Evolutionary conservation across 2,329 filamentous ascomycete genomes (phyloP), one percentile per base, ranked within the genome.

Genomic region (Fusarium redolens): DNA sequence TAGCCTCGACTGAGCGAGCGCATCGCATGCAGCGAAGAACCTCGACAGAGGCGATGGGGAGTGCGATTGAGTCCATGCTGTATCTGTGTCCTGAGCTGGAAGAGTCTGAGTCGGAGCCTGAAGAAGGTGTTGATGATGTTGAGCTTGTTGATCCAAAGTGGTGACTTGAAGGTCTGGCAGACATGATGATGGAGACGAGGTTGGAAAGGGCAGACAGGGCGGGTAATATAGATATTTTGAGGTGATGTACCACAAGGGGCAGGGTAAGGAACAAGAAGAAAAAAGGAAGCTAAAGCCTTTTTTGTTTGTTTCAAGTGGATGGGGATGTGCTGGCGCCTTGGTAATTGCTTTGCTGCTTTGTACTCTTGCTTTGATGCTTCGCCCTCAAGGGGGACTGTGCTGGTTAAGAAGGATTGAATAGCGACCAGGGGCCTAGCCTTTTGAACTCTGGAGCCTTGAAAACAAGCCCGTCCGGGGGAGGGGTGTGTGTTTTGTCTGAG

Each of bases 21-120:
- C 89, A 91, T 65, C 90, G 87, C 78, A 91, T 87, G 83, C 90
- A 92, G 75, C 90, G 89, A 73, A 92, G 83, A 37, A 89, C 84
- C 82, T 89, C 86, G 62, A 91, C 88, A 13, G 87, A 87, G 75
- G 85, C 87, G 43, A 86, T 82, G 38, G 85, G 83, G 50, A 81
- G 80, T 44, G 76, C 75, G 10, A 81, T 75, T n/a, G 84, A 79
- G 71, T 89, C 87, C 86, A 89, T 87, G 80, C 83, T 86, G 81
- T 80, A 77, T 72, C 83, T 80, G 72, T 80, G 81, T 37, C 79
- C 74, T 43, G 78, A 79, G 51, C 77, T 75, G 22, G 78, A 77
- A 50, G 71, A 66, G 51, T 74, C 71, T 48, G 71, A 74, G 54
- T 74, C 71, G 59, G 73, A 76, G 48, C 62, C 61, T 60, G 73